Evolutionary conservation across 805 yeast species (phyloP), one percentile per base, ranked within the genome.

Genomic region (Millerago galiae): DNA sequence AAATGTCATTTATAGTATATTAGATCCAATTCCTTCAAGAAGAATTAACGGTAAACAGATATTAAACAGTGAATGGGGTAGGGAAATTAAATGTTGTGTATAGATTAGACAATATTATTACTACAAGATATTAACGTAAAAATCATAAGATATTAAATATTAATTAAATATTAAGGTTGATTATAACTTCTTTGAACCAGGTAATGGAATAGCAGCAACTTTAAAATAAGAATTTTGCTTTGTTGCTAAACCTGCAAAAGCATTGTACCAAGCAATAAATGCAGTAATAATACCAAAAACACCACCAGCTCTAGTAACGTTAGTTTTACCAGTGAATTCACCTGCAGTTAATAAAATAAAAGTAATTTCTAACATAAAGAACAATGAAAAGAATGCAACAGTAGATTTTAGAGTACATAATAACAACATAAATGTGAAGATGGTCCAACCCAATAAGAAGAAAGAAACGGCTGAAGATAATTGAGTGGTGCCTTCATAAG

Each of bases 41-140:
- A 74, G 98, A 59, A 84, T 93, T 50, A 90, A 85, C 21, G 95
- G 95, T 12, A 77, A 78, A 53, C 97, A 91, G 63, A 78, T 90
- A 24, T 68, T 93, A 58, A 89, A 84, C 57, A 82, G 93, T 60
- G 98, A 93, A 62, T 91, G 98, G 98, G 95, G 95, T 1, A 70
- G 97, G 45, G 95, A 87, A 59, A 89, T 91, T 48, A 54, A 48
- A 37, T 57, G 60, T 34, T 57, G 61, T 46, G 49, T 54, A 21
- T 21, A 21, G 24, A 21, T 21, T 21, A 21, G 7, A 21, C 7
- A 21, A 21, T 4, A 7, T 21, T 21, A 21, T 5, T 5, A 21
- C 24, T 21, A 21, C 24, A 21, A 21, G 7, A 5, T 21, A 21
- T 21, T 25, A 21, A 40, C 17, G 13, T 16, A 29, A 16, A 18